Conservation (phyloP, 1,284 basidiomycete species). For the Heterobasidion occidentale region DNA sequence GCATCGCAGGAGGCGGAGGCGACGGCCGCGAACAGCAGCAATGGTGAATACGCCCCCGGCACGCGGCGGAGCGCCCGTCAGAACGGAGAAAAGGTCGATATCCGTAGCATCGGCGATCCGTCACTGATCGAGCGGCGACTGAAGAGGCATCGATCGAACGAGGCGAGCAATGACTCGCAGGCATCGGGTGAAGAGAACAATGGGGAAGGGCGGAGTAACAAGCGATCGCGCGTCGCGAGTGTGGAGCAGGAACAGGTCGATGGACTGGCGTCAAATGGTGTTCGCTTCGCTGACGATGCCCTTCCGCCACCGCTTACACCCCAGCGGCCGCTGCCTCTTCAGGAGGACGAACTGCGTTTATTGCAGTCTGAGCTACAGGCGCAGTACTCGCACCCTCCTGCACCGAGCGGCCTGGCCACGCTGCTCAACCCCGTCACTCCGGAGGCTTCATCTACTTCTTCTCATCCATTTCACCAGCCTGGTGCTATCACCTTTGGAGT, state of each 20-base stretch:
- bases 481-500: background rate
- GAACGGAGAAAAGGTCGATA: constrained; percentile 64
- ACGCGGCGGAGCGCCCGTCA: constrained; percentile 62
- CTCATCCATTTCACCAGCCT: background rate
- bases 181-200: constrained; percentile 45
- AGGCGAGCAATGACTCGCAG: constrained; percentile 42
- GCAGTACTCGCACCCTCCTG: background rate
- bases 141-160: constrained; percentile 64
- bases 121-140: constrained; percentile 61
- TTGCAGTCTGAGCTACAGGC: background rate
- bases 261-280: background rate
- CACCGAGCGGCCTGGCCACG: background rate
- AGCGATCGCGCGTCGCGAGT: constrained; percentile 42
- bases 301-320: constrained; percentile 2
- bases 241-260: constrained; percentile 26
- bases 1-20: constrained; percentile 31
- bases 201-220: constrained; percentile 35
- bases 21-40: constrained; percentile 13
- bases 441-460: background rate
- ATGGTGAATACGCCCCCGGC: constrained; percentile 29
- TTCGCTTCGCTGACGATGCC: constrained; percentile 7
- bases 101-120: constrained; percentile 59
- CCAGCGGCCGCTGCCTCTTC: background rate
- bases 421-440: background rate
- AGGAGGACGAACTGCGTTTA: too few species aligned